These are phyloP conservation scores for Stentor coeruleus DNA, from an alignment of 73 alveolate genomes.

Conservation along the genomic window DNA sequence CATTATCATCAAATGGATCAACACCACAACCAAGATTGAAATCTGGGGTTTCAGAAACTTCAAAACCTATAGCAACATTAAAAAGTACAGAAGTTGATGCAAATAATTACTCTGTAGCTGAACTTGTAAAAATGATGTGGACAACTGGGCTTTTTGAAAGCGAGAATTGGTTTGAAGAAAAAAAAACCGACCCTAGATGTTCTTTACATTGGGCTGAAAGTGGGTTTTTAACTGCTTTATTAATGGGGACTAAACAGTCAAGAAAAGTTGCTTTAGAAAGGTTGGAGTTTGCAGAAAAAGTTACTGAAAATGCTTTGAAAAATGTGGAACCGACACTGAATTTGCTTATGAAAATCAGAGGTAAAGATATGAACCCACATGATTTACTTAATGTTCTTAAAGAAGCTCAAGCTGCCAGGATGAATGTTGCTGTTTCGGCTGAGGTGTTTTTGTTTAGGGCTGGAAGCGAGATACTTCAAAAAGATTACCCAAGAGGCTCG, in stretches of 20 bases:
- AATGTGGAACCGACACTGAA: not conserved
- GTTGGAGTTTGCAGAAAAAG: conserved; percentile 22
- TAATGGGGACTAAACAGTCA: conserved; percentile 20
- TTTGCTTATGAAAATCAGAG: not conserved
- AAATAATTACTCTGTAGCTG: not conserved
- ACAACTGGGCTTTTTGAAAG: conserved; percentile 14
- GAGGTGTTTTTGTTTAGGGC: conserved; percentile 20
- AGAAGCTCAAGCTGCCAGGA: conserved; percentile 12
- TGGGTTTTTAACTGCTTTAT: conserved; percentile 21
- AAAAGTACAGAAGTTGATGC: conserved; percentile 11
- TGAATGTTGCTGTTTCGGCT: conserved; percentile 12
- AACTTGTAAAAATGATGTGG: conserved; percentile 27
- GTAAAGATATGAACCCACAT: conserved; percentile 7
- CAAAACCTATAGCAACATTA: not conserved
- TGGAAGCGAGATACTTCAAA: conserved; percentile 25
- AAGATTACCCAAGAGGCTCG: conserved; percentile 21
- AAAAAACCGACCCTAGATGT: conserved; percentile 25
- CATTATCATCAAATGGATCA: conserved; percentile 3
- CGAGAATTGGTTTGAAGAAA: conserved; percentile 20
- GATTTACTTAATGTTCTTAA: not conserved
- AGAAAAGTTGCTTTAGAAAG: conserved; percentile 26
- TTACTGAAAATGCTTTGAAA: not conserved
- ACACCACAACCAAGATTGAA: not conserved
- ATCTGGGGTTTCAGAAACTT: conserved; percentile 1
- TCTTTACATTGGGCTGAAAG: conserved; percentile 28